Evolutionary conservation across 176 grass and related monocot genomes (phyloP), one percentile per base, ranked within the genome.

Genomic region (Triticum dicoccoides): DNA sequence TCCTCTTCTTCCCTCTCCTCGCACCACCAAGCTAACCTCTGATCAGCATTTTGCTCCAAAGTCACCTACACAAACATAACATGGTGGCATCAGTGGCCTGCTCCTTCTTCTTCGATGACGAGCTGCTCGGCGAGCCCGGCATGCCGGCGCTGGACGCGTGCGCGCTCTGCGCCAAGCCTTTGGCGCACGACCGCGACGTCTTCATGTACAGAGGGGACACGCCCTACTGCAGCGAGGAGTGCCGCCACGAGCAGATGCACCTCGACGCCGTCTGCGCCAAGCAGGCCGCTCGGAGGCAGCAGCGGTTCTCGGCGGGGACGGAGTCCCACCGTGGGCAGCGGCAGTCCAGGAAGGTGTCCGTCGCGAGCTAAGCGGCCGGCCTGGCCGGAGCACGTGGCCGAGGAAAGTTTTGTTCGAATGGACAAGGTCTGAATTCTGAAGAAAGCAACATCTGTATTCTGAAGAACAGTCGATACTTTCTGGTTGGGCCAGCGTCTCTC

Each of bases 191-290:
- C 86, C 56, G 76, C 83, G 87, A 89, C 83, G 87, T 95, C 80
- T 95, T 95, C 88, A 92, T 94, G 92, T 94, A 94, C 94, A 88
- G 75, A 71, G 94, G 94, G 0, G 94, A 93, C 77, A 93, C 87
- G 1, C 94, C 91, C 14, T 93, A 92, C 89, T 96, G 94, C 86
- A 96, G 87, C 85, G 85, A 93, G 84, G 89, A 93, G 8, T 96
- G 94, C 65, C 84, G 92, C 2, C 5, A 87, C 78, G 84, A 94
- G 69, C 92, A 91, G 89, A 94, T 94, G 80, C 89, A 89, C 30
- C 81, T 89, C 80, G 89, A 94, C 79, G 88, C 63, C 63, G 25
- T 76, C 13, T 75, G 11, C 14, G 77, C 4, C 47, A 68, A 49
- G 69, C 77, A 61, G 3, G 29, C 39, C 3, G n/a, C 71, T 0